These are phyloP conservation scores for Hordeum vulgare DNA, from an alignment of 176 grass and related monocot genomes.

Conservation along the genomic window DNA sequence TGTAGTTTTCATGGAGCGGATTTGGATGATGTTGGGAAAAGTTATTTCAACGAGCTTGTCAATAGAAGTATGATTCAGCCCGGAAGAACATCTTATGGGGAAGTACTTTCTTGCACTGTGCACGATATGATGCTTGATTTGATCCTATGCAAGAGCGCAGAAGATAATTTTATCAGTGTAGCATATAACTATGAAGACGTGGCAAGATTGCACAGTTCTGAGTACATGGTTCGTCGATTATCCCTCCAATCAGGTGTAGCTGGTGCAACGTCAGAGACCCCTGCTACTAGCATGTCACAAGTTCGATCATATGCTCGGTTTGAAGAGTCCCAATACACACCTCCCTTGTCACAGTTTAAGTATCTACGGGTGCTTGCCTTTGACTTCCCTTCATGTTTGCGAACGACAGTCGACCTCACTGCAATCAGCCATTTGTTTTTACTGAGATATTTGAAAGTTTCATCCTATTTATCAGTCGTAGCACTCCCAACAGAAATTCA, in stretches of 20 bases:
- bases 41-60: not conserved
- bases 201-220: not conserved
- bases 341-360: not conserved
- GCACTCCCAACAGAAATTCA: not conserved
- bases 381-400: not conserved
- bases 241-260: not conserved
- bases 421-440: not conserved
- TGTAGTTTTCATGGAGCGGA: not conserved
- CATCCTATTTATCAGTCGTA: rapidly evolving
- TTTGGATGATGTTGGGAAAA: not conserved
- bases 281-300: not conserved
- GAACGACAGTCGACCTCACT: not conserved
- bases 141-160: not conserved
- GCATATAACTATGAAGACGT: not conserved
- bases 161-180: not conserved
- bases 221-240: not conserved
- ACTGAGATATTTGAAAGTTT: not conserved
- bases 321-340: not conserved
- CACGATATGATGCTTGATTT: not conserved
- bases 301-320: not conserved
- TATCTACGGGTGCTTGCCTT: not conserved
- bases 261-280: not conserved
- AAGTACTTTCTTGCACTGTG: not conserved
- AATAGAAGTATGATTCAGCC: not conserved
- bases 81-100: not conserved